Conservation (phyloP, 164 flowering plant species). For the Magnolia sinica region DNA sequence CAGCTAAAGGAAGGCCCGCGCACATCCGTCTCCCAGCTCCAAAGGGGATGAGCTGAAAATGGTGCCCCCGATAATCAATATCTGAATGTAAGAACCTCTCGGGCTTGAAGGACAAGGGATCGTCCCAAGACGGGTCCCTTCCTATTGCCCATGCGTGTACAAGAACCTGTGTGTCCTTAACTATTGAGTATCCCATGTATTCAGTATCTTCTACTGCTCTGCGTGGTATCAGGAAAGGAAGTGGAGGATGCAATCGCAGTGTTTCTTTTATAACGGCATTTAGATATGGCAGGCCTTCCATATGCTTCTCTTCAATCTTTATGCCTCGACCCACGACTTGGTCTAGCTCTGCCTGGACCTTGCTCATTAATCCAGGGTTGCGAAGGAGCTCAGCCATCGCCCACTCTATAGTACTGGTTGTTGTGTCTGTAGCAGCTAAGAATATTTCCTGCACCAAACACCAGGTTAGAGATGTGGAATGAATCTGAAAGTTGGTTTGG, state of each 20-base stretch:
- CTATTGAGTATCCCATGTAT: constrained; percentile 25
- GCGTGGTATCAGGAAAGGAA: constrained; percentile 32
- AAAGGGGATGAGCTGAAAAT: constrained; percentile 3
- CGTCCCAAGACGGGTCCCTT: constrained; percentile 27
- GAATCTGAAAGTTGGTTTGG: background rate
- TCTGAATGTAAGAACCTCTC: constrained; percentile 25
- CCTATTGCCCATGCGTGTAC: constrained; percentile 31
- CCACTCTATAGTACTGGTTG: constrained; percentile 11
- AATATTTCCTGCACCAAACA: constrained; percentile 10
- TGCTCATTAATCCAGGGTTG: constrained; percentile 6
- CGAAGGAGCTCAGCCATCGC: constrained; percentile 16
- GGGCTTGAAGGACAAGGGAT: constrained; percentile 28
- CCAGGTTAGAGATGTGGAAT: background rate
- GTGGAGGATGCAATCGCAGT: constrained; percentile 28
- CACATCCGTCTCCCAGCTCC: constrained; percentile 11
- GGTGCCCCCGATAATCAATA: background rate
- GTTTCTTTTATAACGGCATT: constrained; percentile 30
- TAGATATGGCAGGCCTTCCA: constrained; percentile 24
- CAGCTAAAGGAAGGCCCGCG: constrained; percentile 5
- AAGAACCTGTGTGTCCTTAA: constrained; percentile 21
- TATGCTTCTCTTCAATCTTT: constrained; percentile 23
- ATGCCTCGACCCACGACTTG: constrained; percentile 22
- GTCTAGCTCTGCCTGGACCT: constrained; percentile 21
- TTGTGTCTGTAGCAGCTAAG: constrained; percentile 12
- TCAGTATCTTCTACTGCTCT: constrained; percentile 20